Evolutionary conservation across 2,329 filamentous ascomycete genomes (phyloP), one percentile per base, ranked within the genome.

Genomic region (Talaromyces pinophilus): DNA sequence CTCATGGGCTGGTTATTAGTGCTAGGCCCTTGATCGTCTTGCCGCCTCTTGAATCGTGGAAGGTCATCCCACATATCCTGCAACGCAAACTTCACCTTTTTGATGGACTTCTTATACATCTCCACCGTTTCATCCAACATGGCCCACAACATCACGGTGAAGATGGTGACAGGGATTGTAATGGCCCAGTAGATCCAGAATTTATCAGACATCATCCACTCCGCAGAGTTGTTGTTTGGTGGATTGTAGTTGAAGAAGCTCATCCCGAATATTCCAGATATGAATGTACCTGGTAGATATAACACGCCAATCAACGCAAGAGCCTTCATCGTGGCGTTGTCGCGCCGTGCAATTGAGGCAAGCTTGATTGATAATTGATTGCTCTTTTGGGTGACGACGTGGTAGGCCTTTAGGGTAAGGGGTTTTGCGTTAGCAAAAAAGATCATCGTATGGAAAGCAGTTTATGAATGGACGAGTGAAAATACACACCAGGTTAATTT

Each of bases 111-210:
- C 40, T 59, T 50, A 40, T 64, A 64, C 62, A 64, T 59, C 15
- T 59, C 52, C n/a, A 48, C 54, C 38, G 62, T 64, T 44, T 67
- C 52, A 59, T 59, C 61, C 48, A 62, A 28, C 30, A 59, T 30
- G 19, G 30, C 25, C 65, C 61, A 67, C 28, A 59, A 11, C 7
- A 63, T 10, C 19, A 67, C 55, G 0, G 65, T 67, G 10, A 67
- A 54, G 11, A 63, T 44, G 5, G 65, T 67, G 35, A 67, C 52
- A 7, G 65, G 65, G 15, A 67, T 67, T 11, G 65, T 67, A 30
- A 67, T 59, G 28, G 19, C 61, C 65, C 65, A 67, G 35, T 67
- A 67, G 33, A 67, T 59, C 65, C 65, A 67, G 11, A 67, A 67
- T 30, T 63, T 67, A 25, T 44, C 54, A 1, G 65, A 67, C 65